A percentile compares a stretch with the other conserved stretches of the same genome.
Conservation (phyloP, 75 land plant genomes). For the Selaginella moellendorffii region DNA sequence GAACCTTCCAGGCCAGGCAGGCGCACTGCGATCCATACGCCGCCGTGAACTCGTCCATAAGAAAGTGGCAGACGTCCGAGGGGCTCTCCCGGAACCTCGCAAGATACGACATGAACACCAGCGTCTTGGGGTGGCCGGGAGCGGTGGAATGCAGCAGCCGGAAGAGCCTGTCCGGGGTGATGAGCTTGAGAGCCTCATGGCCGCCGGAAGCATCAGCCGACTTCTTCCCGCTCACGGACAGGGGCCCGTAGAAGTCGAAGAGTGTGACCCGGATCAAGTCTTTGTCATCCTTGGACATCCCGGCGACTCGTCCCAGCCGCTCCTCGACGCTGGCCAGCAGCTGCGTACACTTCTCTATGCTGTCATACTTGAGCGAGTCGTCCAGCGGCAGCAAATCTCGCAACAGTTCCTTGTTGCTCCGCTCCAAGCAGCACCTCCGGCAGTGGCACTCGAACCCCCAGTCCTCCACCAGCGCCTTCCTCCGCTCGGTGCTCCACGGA, state of each 20-base stretch:
- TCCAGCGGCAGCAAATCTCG: not conserved
- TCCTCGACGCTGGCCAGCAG: not conserved
- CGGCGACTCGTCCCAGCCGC: not conserved
- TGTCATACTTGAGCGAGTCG: not conserved
- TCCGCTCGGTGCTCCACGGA: constrained; percentile 36
- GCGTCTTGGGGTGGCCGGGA: not conserved
- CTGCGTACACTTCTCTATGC: not conserved
- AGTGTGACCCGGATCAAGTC: not conserved
- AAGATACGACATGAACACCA: not conserved
- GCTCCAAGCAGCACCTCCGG: constrained; percentile 15
- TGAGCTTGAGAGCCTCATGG: not conserved
- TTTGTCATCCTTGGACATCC: not conserved
- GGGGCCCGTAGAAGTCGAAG: not conserved
- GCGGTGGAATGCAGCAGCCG: not conserved
- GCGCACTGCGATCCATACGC: not conserved
- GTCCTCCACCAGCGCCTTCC: constrained; percentile 23
- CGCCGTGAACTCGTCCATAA: not conserved
- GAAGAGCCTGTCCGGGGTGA: not conserved
- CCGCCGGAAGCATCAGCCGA: not conserved
- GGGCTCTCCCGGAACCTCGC: not conserved
- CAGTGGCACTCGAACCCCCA: constrained; percentile 71
- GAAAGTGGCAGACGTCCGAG: not conserved
- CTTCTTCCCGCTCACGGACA: not conserved
- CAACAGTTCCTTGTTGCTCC: not conserved
- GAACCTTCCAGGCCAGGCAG: not conserved